Evolutionary conservation across 257 asterid species (phyloP), one percentile per base, ranked within the genome.

Genomic region (Solanum dulcamara): DNA sequence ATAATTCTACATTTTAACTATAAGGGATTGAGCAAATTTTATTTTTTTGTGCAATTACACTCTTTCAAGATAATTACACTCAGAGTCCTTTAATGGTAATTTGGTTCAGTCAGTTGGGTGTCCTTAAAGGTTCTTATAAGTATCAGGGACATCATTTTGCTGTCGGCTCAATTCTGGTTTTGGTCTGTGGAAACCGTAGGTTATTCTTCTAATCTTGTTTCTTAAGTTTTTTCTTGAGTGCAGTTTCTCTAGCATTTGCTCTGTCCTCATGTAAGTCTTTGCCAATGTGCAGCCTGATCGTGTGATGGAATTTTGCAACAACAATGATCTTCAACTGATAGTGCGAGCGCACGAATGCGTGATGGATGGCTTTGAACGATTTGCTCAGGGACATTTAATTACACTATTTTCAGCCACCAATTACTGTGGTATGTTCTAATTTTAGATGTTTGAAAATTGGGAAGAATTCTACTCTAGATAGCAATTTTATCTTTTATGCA

Each of bases 281-380:
- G 68, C 60, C 85, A 86, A 62, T 77, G 64, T 85, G 87, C 98
- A 97, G 99, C 99, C 99, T 46, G 99, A 95, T 79, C 98, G 99
- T 64, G 99, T 97, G 20, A 93, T 95, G 98, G 99, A 97, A 87
- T 97, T 97, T 84, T 97, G 99, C 85, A 94, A 94, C 85, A 95
- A 95, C 91, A 97, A 97, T 59, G 99, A 95, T 89, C 95, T 97
- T 82, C 99, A 97, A 88, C 91, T 97, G 87, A 97, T 97, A 83
- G 98, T 97, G 83, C 92, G 99, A 84, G 99, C 99, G 2, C 98
- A 95, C 24, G 99, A 97, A 90, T 95, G 99, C 28, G 99, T 97
- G 87, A 97, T 97, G 99, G 99, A 97, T 93, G 99, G 99, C 81
- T 97, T 97, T 86, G 99, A 97, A 89, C 91, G 99, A 86, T 96